Base-by-base conservation (phyloP, 1,139 yeast species). In the Nakaseomyces bracarensis region DNA sequence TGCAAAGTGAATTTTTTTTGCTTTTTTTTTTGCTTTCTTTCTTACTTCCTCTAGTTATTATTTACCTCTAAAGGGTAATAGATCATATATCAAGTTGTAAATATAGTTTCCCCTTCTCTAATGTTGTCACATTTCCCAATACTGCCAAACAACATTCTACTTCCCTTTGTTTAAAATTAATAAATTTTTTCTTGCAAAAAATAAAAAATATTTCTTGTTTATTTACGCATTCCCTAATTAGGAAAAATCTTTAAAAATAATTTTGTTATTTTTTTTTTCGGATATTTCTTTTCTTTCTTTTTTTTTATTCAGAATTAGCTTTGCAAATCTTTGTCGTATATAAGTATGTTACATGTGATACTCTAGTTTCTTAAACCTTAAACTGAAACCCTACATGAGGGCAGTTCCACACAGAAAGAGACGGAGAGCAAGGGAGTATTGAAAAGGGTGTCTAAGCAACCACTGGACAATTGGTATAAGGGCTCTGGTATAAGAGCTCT, bases 51-150 rank as follows among this genome's bases (percentile, higher is more conserved):
- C 7, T 6, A 27, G 28, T 26, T 14, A 27, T 27, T 14, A 27
- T 27, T 30, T 30, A 30, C 18, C 34, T 30, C 34, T 11, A 30
- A 30, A 7, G 5, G 34, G 36, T 20, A 33, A 33, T n/a, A 33
- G 14, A 21, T 8, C n/a, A n/a, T n/a, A n/a, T n/a, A n/a, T n/a
- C n/a, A n/a, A n/a, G n/a, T 4, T 18, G 22, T 8, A 30, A 30
- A 30, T 8, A 11, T 13, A n/a, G 8, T 7, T 11, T 5, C 22
- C 11, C 14, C 21, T 19, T n/a, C 18, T 10, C 14, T 13, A 5
- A 8, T 33, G 36, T 33, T 33, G 36, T 33, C 26, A 33, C 36
- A 33, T 33, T 33, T 33, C 36, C 36, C 36, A 33, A 33, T 33
- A 20, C 11, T n/a, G 26, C 36, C 11, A 7, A 20, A 16, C 9